Percentiles rank a stretch among this genome's conserved stretches.
Evolutionary conservation across 768 basidiomycete genomes (phyloP).

Genomic region (Mycena filopes): DNA sequence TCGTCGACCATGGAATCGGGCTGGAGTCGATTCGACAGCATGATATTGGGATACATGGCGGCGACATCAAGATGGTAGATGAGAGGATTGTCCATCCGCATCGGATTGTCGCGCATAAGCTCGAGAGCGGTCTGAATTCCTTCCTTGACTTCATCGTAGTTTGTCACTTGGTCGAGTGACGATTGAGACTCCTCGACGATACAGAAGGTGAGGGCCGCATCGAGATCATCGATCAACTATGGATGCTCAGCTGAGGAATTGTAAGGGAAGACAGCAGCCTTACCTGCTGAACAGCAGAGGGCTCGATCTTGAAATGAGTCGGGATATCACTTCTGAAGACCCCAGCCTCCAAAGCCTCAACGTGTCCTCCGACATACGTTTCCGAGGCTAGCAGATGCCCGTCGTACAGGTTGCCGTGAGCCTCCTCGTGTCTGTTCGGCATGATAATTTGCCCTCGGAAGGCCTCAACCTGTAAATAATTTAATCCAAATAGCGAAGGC

Average conservation of each 20-base stretch:
- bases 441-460: slow-evolving; percentile 93
- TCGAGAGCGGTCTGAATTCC: slow-evolving; percentile 84
- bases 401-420: slow-evolving; percentile 91
- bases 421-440: slow-evolving; percentile 97
- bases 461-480: slow-evolving; percentile 84
- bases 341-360: slow-evolving; percentile 97
- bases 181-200: slow-evolving; percentile 87
- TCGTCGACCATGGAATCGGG: slow-evolving; percentile 99
- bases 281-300: slow-evolving; percentile 86
- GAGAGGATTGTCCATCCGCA: slow-evolving; percentile 89
- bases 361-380: slow-evolving; percentile 98
- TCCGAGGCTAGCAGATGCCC: slow-evolving; percentile 97
- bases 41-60: slow-evolving; percentile 99
- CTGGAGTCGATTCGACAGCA: slow-evolving; percentile 98
- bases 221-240: slow-evolving; percentile 93
- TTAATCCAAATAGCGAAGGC: slow-evolving; percentile 7
- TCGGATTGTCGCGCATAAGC: slow-evolving; percentile 90
- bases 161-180: slow-evolving; percentile 85
- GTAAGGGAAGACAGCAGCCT: slow-evolving; percentile 9
- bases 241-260: slow-evolving; percentile 12
- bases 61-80: slow-evolving; percentile 99
- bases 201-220: slow-evolving; percentile 90
- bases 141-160: slow-evolving; percentile 92
- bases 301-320: slow-evolving; percentile 95
- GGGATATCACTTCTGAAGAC: slow-evolving; percentile 97